Evolutionary conservation across 2,329 filamentous ascomycete genomes (phyloP).

Genomic region (Thermothelomyces thermophilus): DNA sequence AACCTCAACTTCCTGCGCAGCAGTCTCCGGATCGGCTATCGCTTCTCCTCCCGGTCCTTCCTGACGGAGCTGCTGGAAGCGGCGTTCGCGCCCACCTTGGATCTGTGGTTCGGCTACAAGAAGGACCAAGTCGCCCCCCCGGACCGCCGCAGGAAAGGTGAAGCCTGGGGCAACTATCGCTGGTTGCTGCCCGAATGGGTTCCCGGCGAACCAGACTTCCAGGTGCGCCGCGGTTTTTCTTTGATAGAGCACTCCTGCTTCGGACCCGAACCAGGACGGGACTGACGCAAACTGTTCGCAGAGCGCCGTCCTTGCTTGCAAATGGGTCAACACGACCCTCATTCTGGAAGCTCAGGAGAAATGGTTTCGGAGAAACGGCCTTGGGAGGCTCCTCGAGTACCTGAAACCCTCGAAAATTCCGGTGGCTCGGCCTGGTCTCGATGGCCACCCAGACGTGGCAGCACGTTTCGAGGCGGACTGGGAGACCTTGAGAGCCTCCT

Average conservation of each 20-base stretch:
- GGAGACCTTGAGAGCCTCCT: conserved; percentile 9
- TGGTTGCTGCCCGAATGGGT: conserved; percentile 16
- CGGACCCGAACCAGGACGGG: no score
- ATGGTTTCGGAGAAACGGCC: conserved; percentile 35
- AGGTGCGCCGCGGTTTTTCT: conserved; percentile 32
- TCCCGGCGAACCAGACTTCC: conserved; percentile 37
- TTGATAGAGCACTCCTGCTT: neutral
- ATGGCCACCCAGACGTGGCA: neutral
- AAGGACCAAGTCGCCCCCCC: conserved; percentile 3
- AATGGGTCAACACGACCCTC: conserved; percentile 40
- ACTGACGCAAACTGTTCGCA: conserved; percentile 20
- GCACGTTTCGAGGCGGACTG: conserved; percentile 19
- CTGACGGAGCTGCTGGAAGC: conserved; percentile 30
- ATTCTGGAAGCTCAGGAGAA: conserved; percentile 43
- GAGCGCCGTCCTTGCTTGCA: conserved; percentile 38
- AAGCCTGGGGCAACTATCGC: neutral
- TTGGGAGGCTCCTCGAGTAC: conserved; percentile 31
- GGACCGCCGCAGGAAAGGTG: conserved; percentile 8
- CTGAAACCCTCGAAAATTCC: neutral
- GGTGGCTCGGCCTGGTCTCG: neutral
- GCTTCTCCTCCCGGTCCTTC: conserved; percentile 37
- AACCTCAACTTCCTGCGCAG: conserved; percentile 43
- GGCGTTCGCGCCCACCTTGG: conserved; percentile 38
- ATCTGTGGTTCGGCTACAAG: conserved; percentile 29
- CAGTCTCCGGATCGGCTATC: conserved; percentile 38